Evolutionary conservation across 2,329 filamentous ascomycete genomes (phyloP).

Genomic region (Calonectria hawksworthii): DNA sequence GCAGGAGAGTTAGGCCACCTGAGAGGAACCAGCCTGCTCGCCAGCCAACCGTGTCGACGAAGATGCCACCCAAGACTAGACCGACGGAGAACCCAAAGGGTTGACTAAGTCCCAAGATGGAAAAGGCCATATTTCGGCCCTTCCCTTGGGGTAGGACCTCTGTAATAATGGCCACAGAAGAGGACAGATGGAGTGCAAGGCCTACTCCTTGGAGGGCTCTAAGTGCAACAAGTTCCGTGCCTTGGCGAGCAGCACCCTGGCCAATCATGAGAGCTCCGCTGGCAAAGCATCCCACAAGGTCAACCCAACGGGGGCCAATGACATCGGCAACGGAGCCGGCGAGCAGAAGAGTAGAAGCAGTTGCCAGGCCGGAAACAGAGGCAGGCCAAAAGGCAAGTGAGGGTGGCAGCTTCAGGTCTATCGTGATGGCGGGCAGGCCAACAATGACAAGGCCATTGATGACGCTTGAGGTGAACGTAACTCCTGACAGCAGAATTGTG

Average conservation of each 20-base stretch:
- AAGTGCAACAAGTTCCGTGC: conserved; percentile 53
- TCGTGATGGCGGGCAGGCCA: conserved; percentile 56
- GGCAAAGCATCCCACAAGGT: conserved; percentile 51
- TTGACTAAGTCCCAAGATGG: conserved; percentile 60
- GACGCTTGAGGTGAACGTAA: conserved; percentile 43
- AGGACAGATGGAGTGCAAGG: conserved; percentile 52
- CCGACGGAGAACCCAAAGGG: conserved; percentile 66
- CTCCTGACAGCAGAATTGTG: conserved; percentile 41
- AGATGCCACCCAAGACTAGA: conserved; percentile 63
- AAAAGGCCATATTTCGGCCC: conserved; percentile 57
- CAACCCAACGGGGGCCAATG: conserved; percentile 50
- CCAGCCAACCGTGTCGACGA: conserved; percentile 64
- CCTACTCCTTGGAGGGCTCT: conserved; percentile 57
- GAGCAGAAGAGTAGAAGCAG: conserved; percentile 53
- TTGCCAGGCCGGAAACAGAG: conserved; percentile 53
- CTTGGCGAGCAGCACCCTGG: conserved; percentile 46
- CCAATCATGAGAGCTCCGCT: conserved; percentile 50
- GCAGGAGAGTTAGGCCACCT: conserved; percentile 51
- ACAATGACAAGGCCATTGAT: conserved; percentile 53
- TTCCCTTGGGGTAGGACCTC: conserved; percentile 48
- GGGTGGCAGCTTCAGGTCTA: conserved; percentile 50
- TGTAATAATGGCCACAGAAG: conserved; percentile 53
- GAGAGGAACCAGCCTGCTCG: conserved; percentile 60
- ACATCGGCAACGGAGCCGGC: conserved; percentile 56
- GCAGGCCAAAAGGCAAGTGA: conserved; percentile 57